A percentile compares a stretch with the other conserved stretches of the same genome.
These are phyloP conservation scores for Eragrostis tef DNA, from an alignment of 202 grass and related monocot species.

Conservation along the genomic window DNA sequence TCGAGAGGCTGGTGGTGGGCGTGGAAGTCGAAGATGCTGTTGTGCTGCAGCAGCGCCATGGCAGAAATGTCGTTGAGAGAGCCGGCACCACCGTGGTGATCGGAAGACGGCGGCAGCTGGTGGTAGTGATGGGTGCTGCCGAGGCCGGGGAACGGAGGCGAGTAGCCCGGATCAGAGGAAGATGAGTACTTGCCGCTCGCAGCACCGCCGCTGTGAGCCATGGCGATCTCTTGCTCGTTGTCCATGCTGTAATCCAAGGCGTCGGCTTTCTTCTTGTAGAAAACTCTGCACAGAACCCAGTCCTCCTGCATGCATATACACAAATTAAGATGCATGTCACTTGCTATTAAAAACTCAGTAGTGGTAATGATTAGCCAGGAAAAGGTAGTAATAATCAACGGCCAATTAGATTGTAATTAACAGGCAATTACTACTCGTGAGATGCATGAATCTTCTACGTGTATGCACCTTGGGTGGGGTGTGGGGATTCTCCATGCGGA, in stretches of 20 bases:
- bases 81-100: conserved; percentile 17
- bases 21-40: conserved; percentile 45
- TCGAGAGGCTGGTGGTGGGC: conserved; percentile 38
- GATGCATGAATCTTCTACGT: background rate
- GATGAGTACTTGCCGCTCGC: conserved; percentile 4
- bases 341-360: background rate
- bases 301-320: conserved; percentile 57
- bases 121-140: conserved; percentile 10
- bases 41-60: conserved; percentile 50
- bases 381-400: background rate
- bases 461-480: conserved; percentile 57
- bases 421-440: background rate
- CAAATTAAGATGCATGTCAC: background rate
- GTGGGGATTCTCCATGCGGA: conserved; percentile 72
- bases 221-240: conserved; percentile 38
- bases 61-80: conserved; percentile 13
- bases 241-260: conserved; percentile 49
- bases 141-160: conserved; percentile 42
- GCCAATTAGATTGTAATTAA: background rate
- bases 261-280: conserved; percentile 75
- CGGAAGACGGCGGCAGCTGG: background rate
- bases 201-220: conserved; percentile 6
- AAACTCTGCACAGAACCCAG: conserved; percentile 91
- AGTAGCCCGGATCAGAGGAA: conserved; percentile 35
- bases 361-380: background rate